A percentile compares a stretch with the other conserved stretches of the same genome.
These are phyloP conservation scores for Pezicula rhizophila DNA, from an alignment of 2,329 filamentous ascomycete genomes.

Conservation along the genomic window DNA sequence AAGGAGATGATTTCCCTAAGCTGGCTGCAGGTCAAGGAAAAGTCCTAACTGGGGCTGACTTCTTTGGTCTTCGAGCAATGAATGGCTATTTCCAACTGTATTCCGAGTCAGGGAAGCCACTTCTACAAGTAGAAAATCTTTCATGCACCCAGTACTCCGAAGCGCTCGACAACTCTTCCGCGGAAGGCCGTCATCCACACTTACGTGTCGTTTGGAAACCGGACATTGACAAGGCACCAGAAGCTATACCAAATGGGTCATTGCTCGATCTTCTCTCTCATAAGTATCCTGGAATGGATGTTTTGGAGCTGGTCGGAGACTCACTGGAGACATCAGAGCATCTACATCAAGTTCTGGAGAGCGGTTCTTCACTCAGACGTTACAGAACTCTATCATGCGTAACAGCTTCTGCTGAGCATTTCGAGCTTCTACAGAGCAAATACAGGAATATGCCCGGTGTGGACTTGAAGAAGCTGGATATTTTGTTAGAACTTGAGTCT, in stretches of 20 bases:
- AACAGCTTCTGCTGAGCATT: not conserved
- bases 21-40: not conserved
- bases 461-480: no score
- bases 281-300: not conserved
- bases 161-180: not conserved
- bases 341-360: not conserved
- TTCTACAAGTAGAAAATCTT: not conserved
- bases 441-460: no score
- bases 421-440: no score
- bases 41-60: not conserved
- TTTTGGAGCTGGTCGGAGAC: not conserved
- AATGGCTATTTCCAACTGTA: not conserved
- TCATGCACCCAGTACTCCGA: not conserved
- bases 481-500: no score
- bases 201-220: constrained; percentile 1
- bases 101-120: not conserved
- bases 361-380: not conserved
- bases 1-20: not conserved
- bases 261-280: not conserved
- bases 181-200: not conserved
- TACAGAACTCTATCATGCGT: not conserved
- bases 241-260: not conserved
- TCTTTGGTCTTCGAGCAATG: not conserved
- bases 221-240: not conserved
- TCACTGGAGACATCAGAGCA: not conserved